These are phyloP conservation scores for Chaetomium olivaceum DNA, from an alignment of 2,329 filamentous ascomycete genomes.

Conservation along the genomic window DNA sequence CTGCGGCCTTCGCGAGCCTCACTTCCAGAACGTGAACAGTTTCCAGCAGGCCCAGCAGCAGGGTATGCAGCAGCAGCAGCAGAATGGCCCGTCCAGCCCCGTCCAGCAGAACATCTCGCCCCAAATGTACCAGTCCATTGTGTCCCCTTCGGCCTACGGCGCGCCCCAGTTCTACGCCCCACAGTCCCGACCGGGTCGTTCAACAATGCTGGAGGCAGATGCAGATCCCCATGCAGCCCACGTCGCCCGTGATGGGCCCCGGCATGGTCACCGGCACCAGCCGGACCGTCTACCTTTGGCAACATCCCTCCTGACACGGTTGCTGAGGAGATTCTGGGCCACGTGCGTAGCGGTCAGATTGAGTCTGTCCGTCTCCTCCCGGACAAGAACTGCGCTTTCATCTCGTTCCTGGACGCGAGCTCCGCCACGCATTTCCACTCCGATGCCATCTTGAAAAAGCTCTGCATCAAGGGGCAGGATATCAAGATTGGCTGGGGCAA, in stretches of 20 bases:
- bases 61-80: slow-evolving; percentile 55
- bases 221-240: slow-evolving; percentile 61
- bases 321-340: slow-evolving; percentile 93
- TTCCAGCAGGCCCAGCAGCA: slow-evolving; percentile 67
- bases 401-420: slow-evolving; percentile 96
- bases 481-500: slow-evolving; percentile 99
- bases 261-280: slow-evolving; percentile 86
- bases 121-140: slow-evolving; percentile 78
- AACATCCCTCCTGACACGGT: slow-evolving; percentile 98
- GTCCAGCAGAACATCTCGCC: slow-evolving; percentile 77
- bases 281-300: slow-evolving; percentile 94
- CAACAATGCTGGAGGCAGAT: slow-evolving; percentile 61
- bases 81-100: slow-evolving; percentile 70
- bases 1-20: slow-evolving; percentile 82
- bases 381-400: slow-evolving; percentile 99
- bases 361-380: slow-evolving; percentile 96
- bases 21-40: slow-evolving; percentile 81
- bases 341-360: slow-evolving; percentile 96
- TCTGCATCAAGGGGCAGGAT: slow-evolving; percentile 97
- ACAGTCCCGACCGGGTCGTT: slow-evolving; percentile 81
- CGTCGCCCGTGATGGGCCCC: slow-evolving; percentile 75
- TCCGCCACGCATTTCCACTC: slow-evolving; percentile 99
- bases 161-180: slow-evolving; percentile 79
- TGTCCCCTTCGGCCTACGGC: slow-evolving; percentile 82
- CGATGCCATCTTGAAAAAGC: slow-evolving; percentile 98